Evolutionary conservation across 1,284 basidiomycete species (phyloP), one percentile per base, ranked within the genome.

Genomic region (Inonotus hispidus): DNA sequence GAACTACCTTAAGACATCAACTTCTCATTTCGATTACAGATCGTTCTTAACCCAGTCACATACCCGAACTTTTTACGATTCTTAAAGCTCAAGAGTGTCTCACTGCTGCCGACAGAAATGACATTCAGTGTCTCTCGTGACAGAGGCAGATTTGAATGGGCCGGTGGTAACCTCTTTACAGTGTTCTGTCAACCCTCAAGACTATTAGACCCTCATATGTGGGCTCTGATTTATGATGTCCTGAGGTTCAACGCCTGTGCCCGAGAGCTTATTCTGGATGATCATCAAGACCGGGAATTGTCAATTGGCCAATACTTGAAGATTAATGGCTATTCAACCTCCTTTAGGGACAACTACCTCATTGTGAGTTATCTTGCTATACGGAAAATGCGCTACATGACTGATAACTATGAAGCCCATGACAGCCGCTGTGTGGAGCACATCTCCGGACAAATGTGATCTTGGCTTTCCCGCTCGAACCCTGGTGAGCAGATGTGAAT

Each of bases 1-100:
- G 10, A 8, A 14, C 6, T 5, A n/a, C 16, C n/a, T 47, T 32
- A 49, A 10, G 21, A 27, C 35, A 46, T 29, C 25, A 16, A n/a
- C 13, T 39, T 29, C 13, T 50, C 7, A 39, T 21, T 27, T 32
- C 16, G n/a, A 25, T 25, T 11, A 6, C 32, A 89, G 85, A 86
- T 90, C 66, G 90, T 92, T 14, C 84, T 89, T 73, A 92, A 93
- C 69, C 84, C 87, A 0, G 78, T 78, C 45, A 91, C 89, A 0
- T 92, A 92, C 67, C 92, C 91, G 11, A 93, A 93, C 72, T 91
- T 93, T 67, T 76, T 90, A 45, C 81, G 82, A 37, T 92, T 92
- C 70, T 77, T 92, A 52, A 71, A 77, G n/a, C 70, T 77, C 32
- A 77, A 83, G 13, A 70, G 76, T 2, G 78, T 92, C 32, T 74